Conservation (phyloP, 139 green algal species). For the Chlamydomonas incerta region DNA sequence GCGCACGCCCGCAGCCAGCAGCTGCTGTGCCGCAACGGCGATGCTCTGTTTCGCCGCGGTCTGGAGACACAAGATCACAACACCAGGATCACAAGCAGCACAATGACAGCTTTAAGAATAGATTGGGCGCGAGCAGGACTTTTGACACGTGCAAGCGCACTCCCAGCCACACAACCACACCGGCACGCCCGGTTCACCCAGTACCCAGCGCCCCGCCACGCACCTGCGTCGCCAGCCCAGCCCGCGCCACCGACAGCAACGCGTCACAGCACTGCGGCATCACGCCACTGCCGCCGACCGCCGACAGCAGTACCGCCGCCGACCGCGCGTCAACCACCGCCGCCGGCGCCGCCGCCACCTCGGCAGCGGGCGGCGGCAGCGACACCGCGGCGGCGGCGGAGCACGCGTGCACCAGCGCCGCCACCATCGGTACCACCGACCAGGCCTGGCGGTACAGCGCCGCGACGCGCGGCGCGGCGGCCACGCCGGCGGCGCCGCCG, state of each 20-base stretch:
- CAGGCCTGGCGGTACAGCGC: constrained; percentile 25
- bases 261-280: constrained; percentile 5
- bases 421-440: constrained; percentile 21
- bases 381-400: not conserved
- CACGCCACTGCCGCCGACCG: constrained; percentile 1
- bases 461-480: not conserved
- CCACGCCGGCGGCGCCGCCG: not conserved
- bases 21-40: not conserved
- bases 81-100: too few relatives aligned
- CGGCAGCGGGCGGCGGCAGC: not conserved
- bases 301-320: constrained; percentile 16
- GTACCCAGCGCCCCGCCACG: too few relatives aligned
- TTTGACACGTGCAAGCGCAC: too few relatives aligned
- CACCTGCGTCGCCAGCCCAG: not conserved
- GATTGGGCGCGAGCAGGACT: too few relatives aligned
- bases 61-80: not conserved
- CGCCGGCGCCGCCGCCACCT: not conserved
- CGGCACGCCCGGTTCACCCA: too few relatives aligned
- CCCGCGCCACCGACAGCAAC: not conserved
- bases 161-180: too few relatives aligned
- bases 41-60: not conserved
- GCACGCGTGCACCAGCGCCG: constrained; percentile 9
- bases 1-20: constrained; percentile 4
- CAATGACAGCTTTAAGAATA: too few relatives aligned
- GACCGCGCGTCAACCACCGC: constrained; percentile 1